Evolutionary conservation across 805 yeast species (phyloP).

Genomic region (Starmerella bombicola): DNA sequence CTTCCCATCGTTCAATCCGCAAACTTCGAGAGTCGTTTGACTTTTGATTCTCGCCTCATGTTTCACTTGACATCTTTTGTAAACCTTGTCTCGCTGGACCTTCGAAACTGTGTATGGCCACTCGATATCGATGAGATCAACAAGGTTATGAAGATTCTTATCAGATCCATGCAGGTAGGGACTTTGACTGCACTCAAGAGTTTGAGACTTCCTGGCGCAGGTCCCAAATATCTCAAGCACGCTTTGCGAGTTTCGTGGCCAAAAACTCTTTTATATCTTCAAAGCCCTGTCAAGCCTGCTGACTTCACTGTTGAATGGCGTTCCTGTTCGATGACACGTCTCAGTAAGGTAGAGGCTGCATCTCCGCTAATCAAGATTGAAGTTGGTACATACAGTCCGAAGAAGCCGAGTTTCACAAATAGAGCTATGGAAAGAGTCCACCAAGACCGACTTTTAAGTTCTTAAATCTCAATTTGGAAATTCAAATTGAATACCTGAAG

Average conservation of each 20-base stretch:
- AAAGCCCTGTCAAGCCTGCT: constrained; percentile 13
- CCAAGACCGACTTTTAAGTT: too few species aligned
- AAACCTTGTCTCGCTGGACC: constrained; percentile 6
- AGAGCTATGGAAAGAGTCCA: too few species aligned
- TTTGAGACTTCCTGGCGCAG: constrained; percentile 12
- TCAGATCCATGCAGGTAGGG: constrained; percentile 9
- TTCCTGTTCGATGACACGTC: too few species aligned
- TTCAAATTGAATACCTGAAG: too few species aligned
- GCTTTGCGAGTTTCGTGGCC: constrained; percentile 13
- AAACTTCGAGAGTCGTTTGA: not conserved
- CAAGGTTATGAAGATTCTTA: constrained; percentile 3
- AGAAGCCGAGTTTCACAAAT: too few species aligned
- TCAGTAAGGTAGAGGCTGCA: too few species aligned
- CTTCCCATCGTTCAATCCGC: not conserved
- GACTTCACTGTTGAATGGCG: constrained; percentile 1
- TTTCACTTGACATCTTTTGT: not conserved
- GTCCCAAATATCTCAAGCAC: constrained; percentile 8
- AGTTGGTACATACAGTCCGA: too few species aligned
- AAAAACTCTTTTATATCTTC: constrained; percentile 2
- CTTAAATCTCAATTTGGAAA: too few species aligned
- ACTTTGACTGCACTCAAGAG: constrained; percentile 2
- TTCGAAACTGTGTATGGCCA: constrained; percentile 13
- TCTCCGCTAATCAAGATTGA: too few species aligned
- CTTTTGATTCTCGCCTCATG: not conserved
- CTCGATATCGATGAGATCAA: constrained; percentile 6